These are phyloP conservation scores for Crithidia fasciculata DNA, from an alignment of 208 protist genomes.

Conservation along the genomic window DNA sequence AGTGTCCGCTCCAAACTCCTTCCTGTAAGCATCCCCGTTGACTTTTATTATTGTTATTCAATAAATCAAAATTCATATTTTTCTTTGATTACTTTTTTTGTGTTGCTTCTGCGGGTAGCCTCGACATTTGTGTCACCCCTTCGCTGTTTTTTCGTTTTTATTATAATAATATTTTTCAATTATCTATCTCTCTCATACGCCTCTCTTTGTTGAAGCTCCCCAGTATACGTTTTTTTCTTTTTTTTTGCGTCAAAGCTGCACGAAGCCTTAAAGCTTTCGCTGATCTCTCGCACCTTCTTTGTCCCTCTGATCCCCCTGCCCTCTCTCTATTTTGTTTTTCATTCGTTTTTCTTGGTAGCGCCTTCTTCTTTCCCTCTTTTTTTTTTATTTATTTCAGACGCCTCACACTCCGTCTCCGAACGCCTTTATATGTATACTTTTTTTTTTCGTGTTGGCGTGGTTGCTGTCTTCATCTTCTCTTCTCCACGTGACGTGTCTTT, in stretches of 20 bases:
- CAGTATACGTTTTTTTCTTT: no score
- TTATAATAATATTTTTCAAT: not conserved
- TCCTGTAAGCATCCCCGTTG: not conserved
- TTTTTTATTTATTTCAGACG: no score
- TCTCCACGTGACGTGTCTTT: no score
- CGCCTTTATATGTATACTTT: no score
- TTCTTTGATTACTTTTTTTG: not conserved
- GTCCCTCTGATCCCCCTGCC: not conserved
- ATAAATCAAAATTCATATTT: not conserved
- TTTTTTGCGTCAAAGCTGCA: no score
- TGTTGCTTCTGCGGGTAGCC: not conserved
- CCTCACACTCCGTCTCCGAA: no score
- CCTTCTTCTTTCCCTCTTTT: not conserved
- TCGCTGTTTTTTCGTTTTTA: not conserved
- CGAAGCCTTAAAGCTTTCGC: no score
- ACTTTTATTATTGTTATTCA: not conserved
- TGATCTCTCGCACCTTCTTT: not conserved
- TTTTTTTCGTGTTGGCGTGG: no score
- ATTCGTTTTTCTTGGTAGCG: no score
- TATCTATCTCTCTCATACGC: not conserved
- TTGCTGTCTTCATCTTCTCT: no score
- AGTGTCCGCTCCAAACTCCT: not conserved
- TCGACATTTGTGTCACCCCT: not conserved
- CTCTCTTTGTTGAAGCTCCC: no score
- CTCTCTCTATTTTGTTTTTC: not conserved